These are phyloP conservation scores for Lojkania enalia DNA, from an alignment of 2,329 filamentous ascomycete genomes.

Conservation along the genomic window DNA sequence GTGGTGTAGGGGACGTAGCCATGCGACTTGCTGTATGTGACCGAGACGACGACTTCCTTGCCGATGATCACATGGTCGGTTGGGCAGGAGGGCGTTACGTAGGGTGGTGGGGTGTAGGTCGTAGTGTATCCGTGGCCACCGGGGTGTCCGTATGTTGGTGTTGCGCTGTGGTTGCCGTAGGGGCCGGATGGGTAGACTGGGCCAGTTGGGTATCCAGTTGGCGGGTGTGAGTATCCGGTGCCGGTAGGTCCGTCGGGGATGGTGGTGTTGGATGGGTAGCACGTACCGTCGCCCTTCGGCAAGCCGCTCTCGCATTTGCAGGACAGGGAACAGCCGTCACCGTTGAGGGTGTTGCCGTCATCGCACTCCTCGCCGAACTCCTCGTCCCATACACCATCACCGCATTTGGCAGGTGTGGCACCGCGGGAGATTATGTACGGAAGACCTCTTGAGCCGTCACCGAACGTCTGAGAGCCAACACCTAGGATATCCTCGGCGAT, in stretches of 20 bases:
- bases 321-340: constrained; percentile 21
- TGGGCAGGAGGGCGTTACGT: constrained; percentile 18
- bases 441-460: constrained; percentile 20
- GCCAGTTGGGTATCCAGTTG: constrained; percentile 10
- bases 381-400: constrained; percentile 22
- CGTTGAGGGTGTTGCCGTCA: constrained; percentile 18
- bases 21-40: constrained; percentile 12
- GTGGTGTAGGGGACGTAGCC: constrained; percentile 16
- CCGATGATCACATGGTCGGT: constrained; percentile 19
- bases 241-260: constrained; percentile 10
- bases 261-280: constrained; percentile 10
- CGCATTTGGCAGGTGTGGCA: constrained; percentile 23
- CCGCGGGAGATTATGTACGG: constrained; percentile 22
- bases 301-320: constrained; percentile 23
- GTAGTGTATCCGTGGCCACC: constrained; percentile 3
- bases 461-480: constrained; percentile 18
- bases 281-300: constrained; percentile 21
- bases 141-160: constrained; percentile 12
- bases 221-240: constrained; percentile 5
- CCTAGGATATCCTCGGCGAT: constrained; percentile 21
- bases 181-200: constrained; percentile 1
- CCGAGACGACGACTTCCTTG: constrained; percentile 19
- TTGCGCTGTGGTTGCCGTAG: constrained; percentile 14
- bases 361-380: constrained; percentile 22
- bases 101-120: constrained; percentile 14